These are phyloP conservation scores for Pichia deserticola DNA, from an alignment of 805 yeast species.

Conservation along the genomic window DNA sequence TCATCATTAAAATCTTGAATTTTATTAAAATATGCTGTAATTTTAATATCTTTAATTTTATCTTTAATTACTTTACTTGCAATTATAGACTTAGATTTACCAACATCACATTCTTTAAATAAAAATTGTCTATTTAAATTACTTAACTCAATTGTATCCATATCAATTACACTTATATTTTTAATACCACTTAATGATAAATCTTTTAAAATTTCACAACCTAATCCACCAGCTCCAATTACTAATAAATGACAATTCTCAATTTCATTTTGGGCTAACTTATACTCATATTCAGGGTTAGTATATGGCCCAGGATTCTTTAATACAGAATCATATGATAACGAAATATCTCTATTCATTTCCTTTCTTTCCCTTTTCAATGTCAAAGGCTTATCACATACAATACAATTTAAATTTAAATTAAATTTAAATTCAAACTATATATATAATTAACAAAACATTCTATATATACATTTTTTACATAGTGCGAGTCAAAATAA, in stretches of 20 bases:
- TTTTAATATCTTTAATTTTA: slow-evolving; percentile 27
- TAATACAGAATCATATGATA: slow-evolving; percentile 10
- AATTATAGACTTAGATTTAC: slow-evolving; percentile 55
- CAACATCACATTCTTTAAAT: slow-evolving; percentile 55
- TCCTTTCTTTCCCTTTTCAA: not conserved
- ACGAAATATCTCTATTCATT: not conserved
- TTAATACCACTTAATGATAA: slow-evolving; percentile 63
- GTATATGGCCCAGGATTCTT: slow-evolving; percentile 24
- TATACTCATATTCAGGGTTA: slow-evolving; percentile 24
- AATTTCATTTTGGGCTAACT: slow-evolving; percentile 16
- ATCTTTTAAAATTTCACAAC: slow-evolving; percentile 73
- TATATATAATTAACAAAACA: not conserved
- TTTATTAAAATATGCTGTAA: slow-evolving; percentile 55
- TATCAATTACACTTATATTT: slow-evolving; percentile 62
- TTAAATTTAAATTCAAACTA: no score
- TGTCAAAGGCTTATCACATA: no score
- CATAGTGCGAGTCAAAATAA: no score
- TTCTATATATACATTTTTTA: not conserved
- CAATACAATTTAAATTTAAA: no score
- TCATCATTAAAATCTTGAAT: slow-evolving; percentile 56
- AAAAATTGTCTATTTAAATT: slow-evolving; percentile 72
- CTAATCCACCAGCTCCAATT: slow-evolving; percentile 79
- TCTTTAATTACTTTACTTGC: slow-evolving; percentile 52
- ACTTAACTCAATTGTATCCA: slow-evolving; percentile 77
- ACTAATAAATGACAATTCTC: slow-evolving; percentile 30